These are phyloP conservation scores for Leccinum incarnatum DNA, from an alignment of 768 basidiomycete genomes.

Conservation along the genomic window DNA sequence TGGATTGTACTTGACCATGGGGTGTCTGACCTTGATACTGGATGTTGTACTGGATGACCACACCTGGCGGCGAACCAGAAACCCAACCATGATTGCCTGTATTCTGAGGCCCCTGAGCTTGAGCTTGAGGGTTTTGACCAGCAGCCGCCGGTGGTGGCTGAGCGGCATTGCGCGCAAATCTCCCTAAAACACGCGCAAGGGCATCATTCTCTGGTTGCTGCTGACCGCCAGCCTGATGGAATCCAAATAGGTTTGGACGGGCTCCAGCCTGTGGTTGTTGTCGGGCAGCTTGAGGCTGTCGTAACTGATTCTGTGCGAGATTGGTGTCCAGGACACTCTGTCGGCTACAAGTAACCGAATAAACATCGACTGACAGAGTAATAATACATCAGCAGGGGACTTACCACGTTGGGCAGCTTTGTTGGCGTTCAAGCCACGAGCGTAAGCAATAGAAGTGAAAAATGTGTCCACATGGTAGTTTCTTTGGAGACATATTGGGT, in stretches of 20 bases:
- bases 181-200: slow-evolving; percentile 39
- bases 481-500: slow-evolving; percentile 95
- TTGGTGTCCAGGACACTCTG: slow-evolving; percentile 67
- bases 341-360: slow-evolving; percentile 45
- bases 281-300: slow-evolving; percentile 25
- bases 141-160: slow-evolving; percentile 38
- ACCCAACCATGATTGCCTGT: slow-evolving; percentile 36
- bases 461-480: slow-evolving; percentile 93
- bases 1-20: slow-evolving; percentile 30
- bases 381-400: slow-evolving; percentile 23
- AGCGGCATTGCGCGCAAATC: slow-evolving; percentile 53
- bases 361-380: slow-evolving; percentile 4
- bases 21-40: slow-evolving; percentile 49
- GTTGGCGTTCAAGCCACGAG: slow-evolving; percentile 97
- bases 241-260: slow-evolving; percentile 31
- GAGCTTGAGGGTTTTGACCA: slow-evolving; percentile 30
- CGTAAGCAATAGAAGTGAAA: slow-evolving; percentile 98
- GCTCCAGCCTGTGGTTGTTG: slow-evolving; percentile 29
- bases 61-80: slow-evolving; percentile 39
- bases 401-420: slow-evolving; percentile 98
- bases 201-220: slow-evolving; percentile 39
- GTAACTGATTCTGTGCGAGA: slow-evolving; percentile 32
- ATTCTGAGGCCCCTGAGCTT: slow-evolving; percentile 28
- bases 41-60: slow-evolving; percentile 64
- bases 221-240: slow-evolving; percentile 30